These are phyloP conservation scores for Cryptococcus neoformans DNA, from an alignment of 1,284 basidiomycete species.

Conservation along the genomic window DNA sequence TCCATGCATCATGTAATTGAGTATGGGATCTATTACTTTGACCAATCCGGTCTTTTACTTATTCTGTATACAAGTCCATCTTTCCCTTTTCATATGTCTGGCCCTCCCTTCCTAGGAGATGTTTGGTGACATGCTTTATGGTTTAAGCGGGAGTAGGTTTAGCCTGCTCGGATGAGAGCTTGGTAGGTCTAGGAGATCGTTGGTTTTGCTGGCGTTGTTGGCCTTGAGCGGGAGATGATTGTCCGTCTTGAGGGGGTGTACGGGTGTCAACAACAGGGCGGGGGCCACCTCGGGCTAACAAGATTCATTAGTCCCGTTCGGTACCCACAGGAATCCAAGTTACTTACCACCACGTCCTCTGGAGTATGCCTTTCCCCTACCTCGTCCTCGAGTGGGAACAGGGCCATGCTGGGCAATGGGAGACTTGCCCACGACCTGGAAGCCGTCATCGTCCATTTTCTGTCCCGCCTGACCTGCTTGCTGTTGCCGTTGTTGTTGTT, in stretches of 20 bases:
- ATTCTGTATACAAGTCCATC: neutral
- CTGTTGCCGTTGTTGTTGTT: neutral
- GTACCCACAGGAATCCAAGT: neutral
- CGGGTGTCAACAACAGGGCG: no score
- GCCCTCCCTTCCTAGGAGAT: neutral
- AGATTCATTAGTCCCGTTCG: neutral
- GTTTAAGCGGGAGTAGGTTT: neutral
- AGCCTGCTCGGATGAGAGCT: neutral
- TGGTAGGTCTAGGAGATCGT: neutral
- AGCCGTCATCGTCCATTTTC: slow-evolving; percentile 36
- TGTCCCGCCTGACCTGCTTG: neutral
- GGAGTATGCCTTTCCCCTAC: neutral
- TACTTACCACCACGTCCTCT: no score
- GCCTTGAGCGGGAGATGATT: neutral
- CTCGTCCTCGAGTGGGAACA: neutral
- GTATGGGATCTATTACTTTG: neutral
- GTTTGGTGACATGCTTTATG: neutral
- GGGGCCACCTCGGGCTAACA: neutral
- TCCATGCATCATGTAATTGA: neutral
- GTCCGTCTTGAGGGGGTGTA: neutral
- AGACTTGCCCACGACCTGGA: slow-evolving; percentile 28
- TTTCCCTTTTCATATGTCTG: neutral
- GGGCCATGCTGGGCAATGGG: no score
- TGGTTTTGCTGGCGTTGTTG: neutral
- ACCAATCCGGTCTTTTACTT: neutral